A percentile compares a stretch with the other conserved stretches of the same genome.
Conservation (phyloP, 2,329 filamentous ascomycete genomes). For the Cordyceps tenuipes region DNA sequence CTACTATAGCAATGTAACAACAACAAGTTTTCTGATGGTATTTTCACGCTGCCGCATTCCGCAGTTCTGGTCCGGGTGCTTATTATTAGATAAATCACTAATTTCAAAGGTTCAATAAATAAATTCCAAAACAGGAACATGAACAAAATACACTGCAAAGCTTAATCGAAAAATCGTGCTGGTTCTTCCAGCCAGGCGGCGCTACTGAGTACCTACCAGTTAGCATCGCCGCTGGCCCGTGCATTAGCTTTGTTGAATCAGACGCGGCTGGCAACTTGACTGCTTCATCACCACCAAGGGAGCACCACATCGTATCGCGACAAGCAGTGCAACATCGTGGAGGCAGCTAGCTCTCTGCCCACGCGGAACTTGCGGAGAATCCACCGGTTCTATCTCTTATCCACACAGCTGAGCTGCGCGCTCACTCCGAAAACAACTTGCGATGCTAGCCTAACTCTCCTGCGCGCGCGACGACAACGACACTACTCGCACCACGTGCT, state of each 20-base stretch:
- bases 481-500: slow-evolving; percentile 1
- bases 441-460: not conserved
- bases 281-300: slow-evolving; percentile 4
- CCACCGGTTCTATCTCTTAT: not conserved
- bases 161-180: too few species aligned
- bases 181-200: not conserved
- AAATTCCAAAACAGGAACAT: too few species aligned
- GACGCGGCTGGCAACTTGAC: slow-evolving; percentile 5
- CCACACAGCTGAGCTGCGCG: not conserved
- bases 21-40: not conserved
- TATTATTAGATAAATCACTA: too few species aligned
- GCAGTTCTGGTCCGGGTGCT: too few species aligned
- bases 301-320: not conserved
- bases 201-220: too few species aligned
- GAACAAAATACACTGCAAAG: too few species aligned
- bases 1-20: not conserved
- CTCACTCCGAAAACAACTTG: not conserved
- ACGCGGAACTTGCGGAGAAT: not conserved
- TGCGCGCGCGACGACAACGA: slow-evolving; percentile 4
- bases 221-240: slow-evolving; percentile 7
- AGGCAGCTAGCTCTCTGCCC: not conserved
- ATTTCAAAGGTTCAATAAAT: too few species aligned
- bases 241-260: slow-evolving; percentile 2
- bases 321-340: slow-evolving; percentile 1
- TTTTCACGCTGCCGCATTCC: not conserved